phyloP scores from a whole-genome alignment of 2,329 filamentous ascomycete species.

The Pestalotiopsis fici region DNA sequence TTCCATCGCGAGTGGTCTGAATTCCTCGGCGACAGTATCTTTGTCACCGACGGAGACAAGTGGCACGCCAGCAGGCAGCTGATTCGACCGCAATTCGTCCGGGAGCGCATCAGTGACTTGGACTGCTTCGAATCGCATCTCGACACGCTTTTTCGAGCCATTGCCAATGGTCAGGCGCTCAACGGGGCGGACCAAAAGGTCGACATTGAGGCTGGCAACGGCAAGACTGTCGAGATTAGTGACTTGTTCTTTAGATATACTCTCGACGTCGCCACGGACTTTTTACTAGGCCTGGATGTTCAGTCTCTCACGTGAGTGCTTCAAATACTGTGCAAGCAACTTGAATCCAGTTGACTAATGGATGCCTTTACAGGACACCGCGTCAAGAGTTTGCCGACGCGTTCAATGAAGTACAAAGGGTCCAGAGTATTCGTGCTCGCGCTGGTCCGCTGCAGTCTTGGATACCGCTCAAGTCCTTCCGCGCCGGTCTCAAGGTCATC shows the following conservation, averaged over 20 bases:
- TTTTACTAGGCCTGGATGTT: conserved; percentile 78
- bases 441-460: conserved; percentile 63
- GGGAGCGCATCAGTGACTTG: conserved; percentile 80
- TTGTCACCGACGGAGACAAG: conserved; percentile 74
- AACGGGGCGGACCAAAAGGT: conserved; percentile 64
- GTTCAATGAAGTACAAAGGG: conserved; percentile 76
- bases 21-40: conserved; percentile 77
- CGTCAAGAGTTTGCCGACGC: conserved; percentile 74
- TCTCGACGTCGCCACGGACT: conserved; percentile 83
- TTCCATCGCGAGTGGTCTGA: conserved; percentile 77
- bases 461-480: conserved; percentile 67
- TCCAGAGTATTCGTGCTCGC: conserved; percentile 69
- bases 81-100: conserved; percentile 84
- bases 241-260: conserved; percentile 84
- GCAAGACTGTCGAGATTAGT: conserved; percentile 68
- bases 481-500: conserved; percentile 64
- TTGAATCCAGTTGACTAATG: not conserved
- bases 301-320: conserved; percentile 54
- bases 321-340: not conserved
- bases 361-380: conserved; percentile 46
- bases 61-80: conserved; percentile 85
- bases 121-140: conserved; percentile 81
- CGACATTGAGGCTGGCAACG: conserved; percentile 61
- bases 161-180: conserved; percentile 59
- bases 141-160: conserved; percentile 68